Percentiles rank a stretch among this genome's conserved stretches.
Evolutionary conservation across 108 stramenopile genomes (phyloP).

Genomic region (Skeletonema marinoi): DNA sequence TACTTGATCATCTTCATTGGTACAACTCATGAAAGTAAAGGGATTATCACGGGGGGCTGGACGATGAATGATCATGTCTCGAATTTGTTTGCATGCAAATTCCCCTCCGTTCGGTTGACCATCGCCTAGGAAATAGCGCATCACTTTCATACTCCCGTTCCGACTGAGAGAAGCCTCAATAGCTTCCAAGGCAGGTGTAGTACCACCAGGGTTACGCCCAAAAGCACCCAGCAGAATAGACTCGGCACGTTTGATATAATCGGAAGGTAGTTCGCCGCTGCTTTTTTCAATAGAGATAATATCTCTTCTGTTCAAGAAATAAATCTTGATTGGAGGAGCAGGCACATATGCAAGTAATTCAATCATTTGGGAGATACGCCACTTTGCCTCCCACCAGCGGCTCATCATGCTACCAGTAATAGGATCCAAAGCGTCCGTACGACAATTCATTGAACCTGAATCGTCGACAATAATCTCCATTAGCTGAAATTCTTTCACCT

Average conservation of each 20-base stretch:
- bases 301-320: slow-evolving; percentile 54
- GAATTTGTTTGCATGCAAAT: slow-evolving; percentile 45
- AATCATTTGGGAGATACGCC: slow-evolving; percentile 57
- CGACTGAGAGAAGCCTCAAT: slow-evolving; percentile 48
- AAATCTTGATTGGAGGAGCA: slow-evolving; percentile 42
- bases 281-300: slow-evolving; percentile 22
- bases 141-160: slow-evolving; percentile 33
- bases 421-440: slow-evolving; percentile 40
- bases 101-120: slow-evolving; percentile 58
- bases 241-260: slow-evolving; percentile 36
- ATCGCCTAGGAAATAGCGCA: slow-evolving; percentile 60
- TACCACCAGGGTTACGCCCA: slow-evolving; percentile 32
- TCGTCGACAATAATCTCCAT: slow-evolving; percentile 65
- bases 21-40: slow-evolving; percentile 60
- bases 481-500: slow-evolving; percentile 45
- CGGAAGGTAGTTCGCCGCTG: slow-evolving; percentile 28
- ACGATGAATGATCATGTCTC: slow-evolving; percentile 38
- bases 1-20: slow-evolving; percentile 51
- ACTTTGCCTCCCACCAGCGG: slow-evolving; percentile 52
- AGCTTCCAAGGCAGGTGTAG: slow-evolving; percentile 53
- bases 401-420: slow-evolving; percentile 16
- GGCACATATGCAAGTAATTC: slow-evolving; percentile 60
- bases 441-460: slow-evolving; percentile 46
- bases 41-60: slow-evolving; percentile 48
- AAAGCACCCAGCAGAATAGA: slow-evolving; percentile 46